A percentile compares a stretch with the other conserved stretches of the same genome.
phyloP scores from a whole-genome alignment of 805 yeast genomes.

The Yarrowia osloensis region DNA sequence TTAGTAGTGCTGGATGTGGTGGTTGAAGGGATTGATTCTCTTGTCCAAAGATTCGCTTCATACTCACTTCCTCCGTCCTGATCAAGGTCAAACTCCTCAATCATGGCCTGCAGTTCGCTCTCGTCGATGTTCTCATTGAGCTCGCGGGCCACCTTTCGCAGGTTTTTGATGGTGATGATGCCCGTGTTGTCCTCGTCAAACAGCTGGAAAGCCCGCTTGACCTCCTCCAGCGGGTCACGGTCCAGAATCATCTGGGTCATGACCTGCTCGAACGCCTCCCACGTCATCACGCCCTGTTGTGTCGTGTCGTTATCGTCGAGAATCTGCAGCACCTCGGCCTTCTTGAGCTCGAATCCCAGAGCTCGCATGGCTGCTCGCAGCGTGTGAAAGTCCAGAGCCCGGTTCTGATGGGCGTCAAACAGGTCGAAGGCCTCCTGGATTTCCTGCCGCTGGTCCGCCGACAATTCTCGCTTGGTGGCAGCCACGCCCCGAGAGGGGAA shows the following conservation, averaged over 20 bases:
- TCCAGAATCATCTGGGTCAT: slow-evolving; percentile 80
- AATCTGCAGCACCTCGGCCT: slow-evolving; percentile 75
- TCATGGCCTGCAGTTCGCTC: slow-evolving; percentile 94
- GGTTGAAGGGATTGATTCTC: no score
- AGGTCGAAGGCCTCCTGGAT: slow-evolving; percentile 87
- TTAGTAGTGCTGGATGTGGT: slow-evolving; percentile 5
- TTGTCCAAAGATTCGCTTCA: no score
- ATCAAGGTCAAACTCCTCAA: slow-evolving; percentile 93
- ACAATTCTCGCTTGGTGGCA: slow-evolving; percentile 50
- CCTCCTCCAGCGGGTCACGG: slow-evolving; percentile 92
- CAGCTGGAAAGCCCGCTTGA: slow-evolving; percentile 80
- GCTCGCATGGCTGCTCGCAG: slow-evolving; percentile 81
- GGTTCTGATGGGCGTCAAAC: slow-evolving; percentile 92
- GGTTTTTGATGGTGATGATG: slow-evolving; percentile 74
- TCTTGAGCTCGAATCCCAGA: slow-evolving; percentile 82
- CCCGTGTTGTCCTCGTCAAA: slow-evolving; percentile 91
- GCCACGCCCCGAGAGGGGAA: background rate
- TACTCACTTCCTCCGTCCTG: slow-evolving; percentile 79
- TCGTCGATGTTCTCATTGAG: slow-evolving; percentile 90
- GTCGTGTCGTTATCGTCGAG: slow-evolving; percentile 74
- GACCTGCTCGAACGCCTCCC: slow-evolving; percentile 77
- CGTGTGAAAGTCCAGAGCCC: slow-evolving; percentile 83
- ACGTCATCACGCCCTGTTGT: slow-evolving; percentile 69
- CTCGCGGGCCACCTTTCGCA: slow-evolving; percentile 88
- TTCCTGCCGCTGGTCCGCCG: slow-evolving; percentile 87